Conservation (phyloP, 73 alveolate genomes). For the Tetrahymena thermophila region DNA sequence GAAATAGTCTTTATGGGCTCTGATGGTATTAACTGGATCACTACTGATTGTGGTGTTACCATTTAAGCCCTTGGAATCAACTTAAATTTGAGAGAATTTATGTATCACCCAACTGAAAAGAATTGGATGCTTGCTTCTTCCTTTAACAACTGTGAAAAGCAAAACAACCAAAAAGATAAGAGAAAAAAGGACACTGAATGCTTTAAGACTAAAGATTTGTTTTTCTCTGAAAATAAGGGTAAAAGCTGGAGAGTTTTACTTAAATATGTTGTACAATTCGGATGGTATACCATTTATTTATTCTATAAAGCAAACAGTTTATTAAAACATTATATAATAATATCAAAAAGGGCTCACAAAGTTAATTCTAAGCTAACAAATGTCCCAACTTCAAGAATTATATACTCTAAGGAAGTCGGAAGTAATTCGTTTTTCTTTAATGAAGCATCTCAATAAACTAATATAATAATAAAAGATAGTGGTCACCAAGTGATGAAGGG, state of each 20-base stretch:
- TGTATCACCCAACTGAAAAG: conserved; percentile 80
- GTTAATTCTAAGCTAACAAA: conserved; percentile 46
- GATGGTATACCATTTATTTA: conserved; percentile 62
- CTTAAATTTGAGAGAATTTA: conserved; percentile 67
- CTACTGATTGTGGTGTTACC: conserved; percentile 81
- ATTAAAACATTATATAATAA: conserved; percentile 3
- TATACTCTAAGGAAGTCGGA: conserved; percentile 19
- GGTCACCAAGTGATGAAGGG: conserved; percentile 38
- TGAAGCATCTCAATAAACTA: conserved; percentile 4
- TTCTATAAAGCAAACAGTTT: not conserved
- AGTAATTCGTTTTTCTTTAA: conserved; percentile 7
- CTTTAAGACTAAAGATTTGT: conserved; percentile 66
- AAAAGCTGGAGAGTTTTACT: conserved; percentile 58
- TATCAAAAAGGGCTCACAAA: conserved; percentile 17
- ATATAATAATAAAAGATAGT: conserved; percentile 15
- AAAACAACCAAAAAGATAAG: conserved; percentile 39
- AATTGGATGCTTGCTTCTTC: conserved; percentile 80
- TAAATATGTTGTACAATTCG: conserved; percentile 71
- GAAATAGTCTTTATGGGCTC: conserved; percentile 71
- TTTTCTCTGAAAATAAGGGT: conserved; percentile 50
- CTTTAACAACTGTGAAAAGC: conserved; percentile 65
- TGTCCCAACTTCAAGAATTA: conserved; percentile 32
- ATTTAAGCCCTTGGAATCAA: conserved; percentile 65
- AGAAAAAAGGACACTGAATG: conserved; percentile 70
- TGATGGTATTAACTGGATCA: conserved; percentile 69